phyloP scores from a whole-genome alignment of 257 asterid species.

The Craterostigma plantagineum region DNA sequence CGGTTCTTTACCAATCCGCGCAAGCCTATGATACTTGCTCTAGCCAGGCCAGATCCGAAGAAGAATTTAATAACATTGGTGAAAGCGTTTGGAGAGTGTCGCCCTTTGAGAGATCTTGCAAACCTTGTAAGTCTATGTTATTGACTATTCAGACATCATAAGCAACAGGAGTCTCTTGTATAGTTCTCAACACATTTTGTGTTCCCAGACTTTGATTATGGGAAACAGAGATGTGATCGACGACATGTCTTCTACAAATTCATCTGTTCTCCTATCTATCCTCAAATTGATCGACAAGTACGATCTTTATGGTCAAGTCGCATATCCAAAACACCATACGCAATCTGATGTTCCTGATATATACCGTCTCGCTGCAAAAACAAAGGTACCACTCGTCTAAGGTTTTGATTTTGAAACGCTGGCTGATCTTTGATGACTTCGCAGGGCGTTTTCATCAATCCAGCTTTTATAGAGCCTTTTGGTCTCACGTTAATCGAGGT shows the following conservation, averaged over 20 bases:
- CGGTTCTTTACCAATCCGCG: conserved; percentile 72
- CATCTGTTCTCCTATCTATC: conserved; percentile 62
- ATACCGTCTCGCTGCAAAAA: conserved; percentile 66
- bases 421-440: conserved; percentile 1
- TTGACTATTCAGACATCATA: conserved; percentile 6
- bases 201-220: conserved; percentile 55
- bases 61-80: conserved; percentile 65
- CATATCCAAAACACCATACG: conserved; percentile 75
- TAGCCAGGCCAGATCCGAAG: conserved; percentile 87
- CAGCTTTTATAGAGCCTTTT: conserved; percentile 44
- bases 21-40: conserved; percentile 85
- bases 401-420: conserved; percentile 2
- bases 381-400: conserved; percentile 33
- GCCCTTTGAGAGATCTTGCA: conserved; percentile 55
- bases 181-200: conserved; percentile 4
- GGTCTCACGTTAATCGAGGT: conserved; percentile 85
- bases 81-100: conserved; percentile 82
- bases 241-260: conserved; percentile 59
- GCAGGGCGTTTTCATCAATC: background rate
- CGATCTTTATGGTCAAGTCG: conserved; percentile 70
- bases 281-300: conserved; percentile 60
- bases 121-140: conserved; percentile 38
- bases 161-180: conserved; percentile 5
- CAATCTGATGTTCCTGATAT: conserved; percentile 71
- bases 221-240: conserved; percentile 73